Evolutionary conservation across 352 stramenopile species (phyloP), one percentile per base, ranked within the genome.

Genomic region (Albugo candida): DNA sequence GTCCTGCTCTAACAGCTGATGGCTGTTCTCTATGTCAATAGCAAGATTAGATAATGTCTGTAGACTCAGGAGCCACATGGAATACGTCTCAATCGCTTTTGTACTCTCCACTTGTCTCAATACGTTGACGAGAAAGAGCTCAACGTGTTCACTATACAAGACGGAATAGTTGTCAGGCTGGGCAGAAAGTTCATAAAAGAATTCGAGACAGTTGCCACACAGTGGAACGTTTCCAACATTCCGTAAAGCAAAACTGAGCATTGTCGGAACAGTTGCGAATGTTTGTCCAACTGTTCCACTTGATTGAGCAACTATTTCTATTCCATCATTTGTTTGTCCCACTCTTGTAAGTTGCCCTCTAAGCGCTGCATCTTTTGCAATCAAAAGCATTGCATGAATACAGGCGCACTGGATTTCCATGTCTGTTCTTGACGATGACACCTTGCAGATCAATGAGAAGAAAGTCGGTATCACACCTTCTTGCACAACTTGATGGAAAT

Each of bases 381-480:
- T 59, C 13, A 63, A 78, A 20, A 84, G 53, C 63, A 89, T 78
- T n/a, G 73, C 73, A 50, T 79, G 84, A 10, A 78, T 73, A 19
- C 72, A 85, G 11, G 76, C 73, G 16, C 75, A 71, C 47, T 85
- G 71, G 48, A 85, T 86, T 43, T 77, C 24, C 24, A 31, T 31
- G 8, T 31, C 24, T 10, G 24, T 31, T 10, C 24, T 3, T 64
- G 17, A 66, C 67, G 42, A 64, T 81, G 35, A 51, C 56, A 47
- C 56, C 36, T 60, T 75, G 3, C 60, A 60, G 24, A 89, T 63
- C 45, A 80, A 63, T 38, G 65, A 54, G 19, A 83, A 46, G 17
- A 83, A 65, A 1, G 73, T 60, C 19, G 76, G 73, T 36, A 89
- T 70, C 45, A 89, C 73, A 38, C 76, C 76, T 40, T 81, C 76